phyloP scores from a whole-genome alignment of 2,329 filamentous ascomycete species.

The Botrytis fabae region DNA sequence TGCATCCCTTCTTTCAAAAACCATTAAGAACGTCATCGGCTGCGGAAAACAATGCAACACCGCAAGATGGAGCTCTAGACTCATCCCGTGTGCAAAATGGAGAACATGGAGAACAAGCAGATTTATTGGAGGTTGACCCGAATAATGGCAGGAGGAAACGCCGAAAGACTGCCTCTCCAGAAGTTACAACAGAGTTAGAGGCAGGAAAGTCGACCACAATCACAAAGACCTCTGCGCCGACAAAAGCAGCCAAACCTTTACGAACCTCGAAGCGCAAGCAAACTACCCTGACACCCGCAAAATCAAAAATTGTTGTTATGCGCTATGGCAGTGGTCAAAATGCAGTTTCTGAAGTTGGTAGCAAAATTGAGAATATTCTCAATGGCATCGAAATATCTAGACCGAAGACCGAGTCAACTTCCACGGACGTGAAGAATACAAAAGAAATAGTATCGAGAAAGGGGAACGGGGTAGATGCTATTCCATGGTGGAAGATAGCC shows the following conservation, averaged over 20 bases:
- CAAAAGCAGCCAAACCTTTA: not conserved
- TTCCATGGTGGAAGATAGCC: constrained; percentile 25
- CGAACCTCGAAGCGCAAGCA: constrained; percentile 13
- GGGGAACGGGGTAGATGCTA: constrained; percentile 12
- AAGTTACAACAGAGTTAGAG: not conserved
- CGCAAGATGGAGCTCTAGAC: not conserved
- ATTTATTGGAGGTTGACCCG: constrained; percentile 37
- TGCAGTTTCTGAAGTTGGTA: constrained; percentile 52
- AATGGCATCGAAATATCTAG: constrained; percentile 16
- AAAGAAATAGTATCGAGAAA: constrained; percentile 4
- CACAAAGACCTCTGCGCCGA: not conserved
- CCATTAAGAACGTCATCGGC: constrained; percentile 31
- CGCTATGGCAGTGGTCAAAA: constrained; percentile 57
- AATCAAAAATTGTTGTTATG: constrained; percentile 52
- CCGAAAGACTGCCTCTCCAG: constrained; percentile 43
- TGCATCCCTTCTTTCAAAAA: constrained; percentile 41
- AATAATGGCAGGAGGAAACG: constrained; percentile 46
- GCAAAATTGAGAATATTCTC: constrained; percentile 65
- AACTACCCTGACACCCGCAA: not conserved
- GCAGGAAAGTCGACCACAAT: not conserved
- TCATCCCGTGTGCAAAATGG: not conserved
- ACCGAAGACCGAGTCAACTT: not conserved
- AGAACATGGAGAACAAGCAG: constrained; percentile 25
- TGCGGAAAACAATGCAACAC: not conserved
- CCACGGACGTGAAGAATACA: not conserved